Base-by-base conservation (phyloP, 176 grass and related monocot genomes). In the Themeda triandra region DNA sequence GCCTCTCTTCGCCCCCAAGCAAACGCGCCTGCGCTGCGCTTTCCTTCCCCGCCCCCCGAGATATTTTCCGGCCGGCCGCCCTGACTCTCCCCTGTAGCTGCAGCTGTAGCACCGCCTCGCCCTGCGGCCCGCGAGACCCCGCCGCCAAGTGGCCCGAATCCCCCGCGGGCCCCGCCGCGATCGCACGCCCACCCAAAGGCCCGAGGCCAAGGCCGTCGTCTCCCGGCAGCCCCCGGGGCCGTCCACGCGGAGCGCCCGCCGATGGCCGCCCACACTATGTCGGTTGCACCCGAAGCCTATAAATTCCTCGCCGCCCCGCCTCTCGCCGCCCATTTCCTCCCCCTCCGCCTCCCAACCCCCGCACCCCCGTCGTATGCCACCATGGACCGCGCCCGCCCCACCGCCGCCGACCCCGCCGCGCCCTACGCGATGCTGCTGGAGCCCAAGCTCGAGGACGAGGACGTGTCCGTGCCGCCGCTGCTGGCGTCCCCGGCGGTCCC, bases 231-330 rank as follows among this genome's bases (percentile, higher is more conserved):
- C 25, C 15, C 31, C 42, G 0, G 27, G 8, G 17, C 25, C 1
- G 66, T 39, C 79, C 84, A 56, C 88, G 88, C 88, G 83, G 78
- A 17, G 21, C 41, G 51, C 30, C 39, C 24, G 83, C 48, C 77
- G 73, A 37, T 59, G 51, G 79, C 71, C 71, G 58, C 66, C 74
- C 24, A 69, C 86, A 86, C 74, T 92, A 89, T 45, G 90, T 73
- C 90, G 90, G 90, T 83, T 86, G 46, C 25, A 70, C 74, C 86
- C 86, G 75, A 86, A 92, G 73, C 83, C 87, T 92, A 92, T 92
- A 92, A 92, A 86, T 86, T 35, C 23, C 48, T 4, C 79, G 10
- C 63, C 86, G 66, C 56, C 75, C 73, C 42, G 21, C 63, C 36
- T 36, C 48, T 3, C 83, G 10, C 63, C 86, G 66, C 66, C 75